Evolutionary conservation across 768 basidiomycete genomes (phyloP).

Genomic region (Amanita inopinata): DNA sequence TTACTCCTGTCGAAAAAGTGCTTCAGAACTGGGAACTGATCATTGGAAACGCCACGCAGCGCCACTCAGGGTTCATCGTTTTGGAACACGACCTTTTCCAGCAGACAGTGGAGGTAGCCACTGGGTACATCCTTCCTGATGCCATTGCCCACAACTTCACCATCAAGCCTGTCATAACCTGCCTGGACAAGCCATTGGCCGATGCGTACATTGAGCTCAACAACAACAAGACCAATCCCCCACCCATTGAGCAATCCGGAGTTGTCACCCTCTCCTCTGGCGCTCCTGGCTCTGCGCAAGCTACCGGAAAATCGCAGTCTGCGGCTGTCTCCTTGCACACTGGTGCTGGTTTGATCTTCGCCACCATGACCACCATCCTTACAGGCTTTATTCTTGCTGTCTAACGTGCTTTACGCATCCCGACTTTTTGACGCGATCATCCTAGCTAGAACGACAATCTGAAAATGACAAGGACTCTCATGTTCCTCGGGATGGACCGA

Average conservation of each 20-base stretch:
- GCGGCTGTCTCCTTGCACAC: not conserved
- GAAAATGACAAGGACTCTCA: no score
- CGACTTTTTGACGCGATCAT: no score
- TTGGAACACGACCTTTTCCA: conserved; percentile 83
- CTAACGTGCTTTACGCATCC: no score
- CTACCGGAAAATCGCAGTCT: conserved; percentile 13
- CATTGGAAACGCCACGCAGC: conserved; percentile 45
- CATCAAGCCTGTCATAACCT: conserved; percentile 63
- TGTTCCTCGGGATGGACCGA: no score
- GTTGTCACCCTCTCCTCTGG: conserved; percentile 21
- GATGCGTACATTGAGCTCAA: conserved; percentile 83
- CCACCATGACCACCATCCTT: not conserved
- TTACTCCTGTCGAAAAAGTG: conserved; percentile 45
- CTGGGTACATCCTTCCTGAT: conserved; percentile 78
- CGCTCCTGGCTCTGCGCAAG: conserved; percentile 24
- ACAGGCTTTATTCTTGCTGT: conserved; percentile 2
- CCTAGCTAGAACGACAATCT: no score
- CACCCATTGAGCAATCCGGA: conserved; percentile 18
- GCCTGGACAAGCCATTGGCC: conserved; percentile 43
- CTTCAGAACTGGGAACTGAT: conserved; percentile 68
- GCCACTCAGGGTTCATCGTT: conserved; percentile 78
- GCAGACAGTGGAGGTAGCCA: conserved; percentile 77
- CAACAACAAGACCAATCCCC: conserved; percentile 56
- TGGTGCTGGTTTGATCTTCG: not conserved
- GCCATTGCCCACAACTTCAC: conserved; percentile 63